phyloP scores from a whole-genome alignment of 306 rosid species.

The Ormosia semicastrata region DNA sequence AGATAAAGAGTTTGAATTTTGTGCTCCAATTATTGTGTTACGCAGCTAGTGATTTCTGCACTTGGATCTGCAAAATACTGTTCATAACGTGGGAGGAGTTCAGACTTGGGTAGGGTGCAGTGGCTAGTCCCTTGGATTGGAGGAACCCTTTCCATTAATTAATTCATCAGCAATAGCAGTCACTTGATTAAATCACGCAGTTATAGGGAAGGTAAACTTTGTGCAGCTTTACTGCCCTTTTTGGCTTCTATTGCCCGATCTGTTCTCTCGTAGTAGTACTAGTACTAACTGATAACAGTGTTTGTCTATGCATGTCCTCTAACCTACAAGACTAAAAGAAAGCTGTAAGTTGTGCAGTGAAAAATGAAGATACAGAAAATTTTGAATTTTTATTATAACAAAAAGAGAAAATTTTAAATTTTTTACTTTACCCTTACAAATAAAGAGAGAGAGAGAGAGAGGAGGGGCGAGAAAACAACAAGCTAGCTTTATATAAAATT shows the following conservation, averaged over 20 bases:
- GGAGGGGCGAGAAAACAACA: too few relatives aligned
- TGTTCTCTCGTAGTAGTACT: not conserved
- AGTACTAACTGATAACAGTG: not conserved
- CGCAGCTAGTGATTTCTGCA: not conserved
- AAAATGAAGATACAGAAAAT: not conserved
- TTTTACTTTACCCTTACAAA: too few relatives aligned
- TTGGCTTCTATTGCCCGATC: conserved; percentile 48
- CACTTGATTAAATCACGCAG: conserved; percentile 39
- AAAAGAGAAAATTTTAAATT: too few relatives aligned
- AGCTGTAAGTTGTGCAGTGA: too few relatives aligned
- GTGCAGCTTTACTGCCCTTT: conserved; percentile 46
- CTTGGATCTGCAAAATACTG: conserved; percentile 33
- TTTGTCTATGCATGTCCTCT: not conserved
- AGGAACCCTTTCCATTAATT: not conserved
- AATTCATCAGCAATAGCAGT: conserved; percentile 26
- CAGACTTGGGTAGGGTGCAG: conserved; percentile 19
- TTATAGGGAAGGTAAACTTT: conserved; percentile 61
- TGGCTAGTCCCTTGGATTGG: conserved; percentile 33
- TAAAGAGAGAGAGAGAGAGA: too few relatives aligned
- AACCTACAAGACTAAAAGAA: not conserved
- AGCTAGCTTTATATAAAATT: too few relatives aligned
- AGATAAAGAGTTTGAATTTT: conserved; percentile 14
- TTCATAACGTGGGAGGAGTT: conserved; percentile 30
- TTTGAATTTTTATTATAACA: not conserved
- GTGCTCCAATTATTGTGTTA: conserved; percentile 28